Conservation (phyloP, 768 basidiomycete species). For the Tulasnella sp. region DNA sequence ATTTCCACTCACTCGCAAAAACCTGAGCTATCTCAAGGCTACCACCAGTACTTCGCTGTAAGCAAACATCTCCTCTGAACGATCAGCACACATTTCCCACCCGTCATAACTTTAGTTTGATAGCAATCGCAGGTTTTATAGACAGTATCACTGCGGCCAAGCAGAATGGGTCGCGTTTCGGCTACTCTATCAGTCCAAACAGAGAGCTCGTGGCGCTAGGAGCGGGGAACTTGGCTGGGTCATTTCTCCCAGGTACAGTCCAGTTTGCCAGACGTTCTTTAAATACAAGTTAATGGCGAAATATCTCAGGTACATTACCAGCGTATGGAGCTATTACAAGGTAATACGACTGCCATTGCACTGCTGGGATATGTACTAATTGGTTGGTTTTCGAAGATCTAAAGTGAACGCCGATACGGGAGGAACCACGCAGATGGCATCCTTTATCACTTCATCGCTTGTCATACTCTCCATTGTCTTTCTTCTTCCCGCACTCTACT, state of each 20-base stretch:
- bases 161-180: slow-evolving; percentile 73
- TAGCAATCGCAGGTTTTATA: slow-evolving; percentile 77
- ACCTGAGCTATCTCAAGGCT: slow-evolving; percentile 50
- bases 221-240: slow-evolving; percentile 19
- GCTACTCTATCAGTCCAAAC: slow-evolving; percentile 83
- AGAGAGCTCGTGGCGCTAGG: slow-evolving; percentile 88
- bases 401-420: slow-evolving; percentile 87
- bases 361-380: background rate
- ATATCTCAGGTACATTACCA: slow-evolving; percentile 80
- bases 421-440: slow-evolving; percentile 79
- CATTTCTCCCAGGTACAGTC: background rate
- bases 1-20: slow-evolving; percentile 52
- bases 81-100: background rate
- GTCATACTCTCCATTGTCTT: slow-evolving; percentile 81
- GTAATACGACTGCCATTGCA: slow-evolving; percentile 28
- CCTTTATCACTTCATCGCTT: slow-evolving; percentile 57
- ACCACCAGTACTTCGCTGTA: slow-evolving; percentile 81
- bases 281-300: slow-evolving; percentile 60
- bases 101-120: slow-evolving; percentile 35
- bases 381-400: slow-evolving; percentile 32
- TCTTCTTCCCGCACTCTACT: slow-evolving; percentile 74
- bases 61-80: slow-evolving; percentile 16
- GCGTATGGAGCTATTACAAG: slow-evolving; percentile 89
- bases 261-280: background rate
- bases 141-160: slow-evolving; percentile 95